Conservation (phyloP, 2,329 filamentous ascomycete genomes). For the Acrodontium crateriforme region DNA sequence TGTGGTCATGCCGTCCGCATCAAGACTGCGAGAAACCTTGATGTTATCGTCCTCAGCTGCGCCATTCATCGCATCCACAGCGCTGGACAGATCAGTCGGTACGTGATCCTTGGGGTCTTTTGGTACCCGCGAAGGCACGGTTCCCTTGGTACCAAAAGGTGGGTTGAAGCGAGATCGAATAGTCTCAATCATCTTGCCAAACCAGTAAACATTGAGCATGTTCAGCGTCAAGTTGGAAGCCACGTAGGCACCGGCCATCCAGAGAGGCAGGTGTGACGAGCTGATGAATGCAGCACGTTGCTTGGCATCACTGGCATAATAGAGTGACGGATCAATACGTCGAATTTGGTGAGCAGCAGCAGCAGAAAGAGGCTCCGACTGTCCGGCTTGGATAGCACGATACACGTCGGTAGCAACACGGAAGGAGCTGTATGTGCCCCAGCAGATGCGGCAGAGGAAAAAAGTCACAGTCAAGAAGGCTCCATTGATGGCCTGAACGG, state of each 20-base stretch:
- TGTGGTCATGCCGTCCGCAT: slow-evolving; percentile 14
- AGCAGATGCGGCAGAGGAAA: slow-evolving; percentile 63
- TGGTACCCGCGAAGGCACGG: slow-evolving; percentile 17
- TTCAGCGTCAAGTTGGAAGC: slow-evolving; percentile 60
- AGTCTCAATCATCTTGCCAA: slow-evolving; percentile 71
- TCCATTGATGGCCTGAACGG: slow-evolving; percentile 64
- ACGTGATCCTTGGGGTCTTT: slow-evolving; percentile 38
- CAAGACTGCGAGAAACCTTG: slow-evolving; percentile 8
- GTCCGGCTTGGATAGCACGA: slow-evolving; percentile 9
- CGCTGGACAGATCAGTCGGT: slow-evolving; percentile 29
- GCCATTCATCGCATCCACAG: slow-evolving; percentile 14
- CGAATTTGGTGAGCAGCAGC: slow-evolving; percentile 8
- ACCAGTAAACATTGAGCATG: slow-evolving; percentile 71
- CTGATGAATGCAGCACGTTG: slow-evolving; percentile 17
- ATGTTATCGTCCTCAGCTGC: slow-evolving; percentile 3
- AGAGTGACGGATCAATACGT: slow-evolving; percentile 8
- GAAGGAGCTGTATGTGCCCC: slow-evolving; percentile 57
- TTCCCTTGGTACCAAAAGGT: slow-evolving; percentile 34
- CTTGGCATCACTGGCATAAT: slow-evolving; percentile 9
- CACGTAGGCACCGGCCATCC: slow-evolving; percentile 56
- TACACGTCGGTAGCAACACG: slow-evolving; percentile 47
- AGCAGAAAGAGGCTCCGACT: slow-evolving; percentile 15
- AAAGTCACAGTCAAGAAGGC: slow-evolving; percentile 58
- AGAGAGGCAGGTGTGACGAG: slow-evolving; percentile 42
- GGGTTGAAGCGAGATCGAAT: slow-evolving; percentile 61